Base-by-base conservation (phyloP, 1,284 basidiomycete genomes). In the Rugiboletus extremiorientalis region DNA sequence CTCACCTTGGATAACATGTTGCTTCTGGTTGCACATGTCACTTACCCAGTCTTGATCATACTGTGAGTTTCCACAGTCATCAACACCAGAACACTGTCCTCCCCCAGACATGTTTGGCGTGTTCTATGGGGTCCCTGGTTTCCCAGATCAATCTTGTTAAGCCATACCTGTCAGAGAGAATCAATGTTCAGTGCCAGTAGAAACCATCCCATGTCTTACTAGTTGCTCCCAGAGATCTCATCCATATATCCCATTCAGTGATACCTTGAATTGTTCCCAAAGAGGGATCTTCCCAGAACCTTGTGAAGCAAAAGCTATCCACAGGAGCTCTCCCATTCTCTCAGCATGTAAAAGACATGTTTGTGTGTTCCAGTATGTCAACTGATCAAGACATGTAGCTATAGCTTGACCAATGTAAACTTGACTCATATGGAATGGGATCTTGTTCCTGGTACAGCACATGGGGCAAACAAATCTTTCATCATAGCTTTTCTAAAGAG, bases 401-500 rank as follows among this genome's bases (percentile, higher is more conserved):
- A 5, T 9, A 16, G 1, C 5, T 8, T 8, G 27, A 10, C 2
- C 5, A n/a, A 37, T 20, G n/a, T n/a, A n/a, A n/a, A n/a, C 3
- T 18, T 12, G 16, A 27, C 41, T 42, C 16, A 27, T 25, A 16
- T 25, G 1, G 16, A 25, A 28, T 27, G 12, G 15, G 27, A 42
- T 42, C 15, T 18, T 27, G 25, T 28, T 42, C 6, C 25, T 25
- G 41, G 27, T 25, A 28, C 10, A 27, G 25, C 41, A 42, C 25
- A 22, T 6, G 3, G 25, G 41, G n/a, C 41, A 27, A 27, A 42
- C 27, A 25, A 42, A 42, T 2, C 4, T 42, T 27, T 42, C 33
- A 11, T 15, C 10, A 14, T 6, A n/a, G n/a, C n/a, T 22, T 8
- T 6, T 22, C 2, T 27, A 2, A 4, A 40, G 38, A 23, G 38